These are phyloP conservation scores for Claviceps sp. DNA, from an alignment of 2,329 filamentous ascomycete species.

Conservation along the genomic window DNA sequence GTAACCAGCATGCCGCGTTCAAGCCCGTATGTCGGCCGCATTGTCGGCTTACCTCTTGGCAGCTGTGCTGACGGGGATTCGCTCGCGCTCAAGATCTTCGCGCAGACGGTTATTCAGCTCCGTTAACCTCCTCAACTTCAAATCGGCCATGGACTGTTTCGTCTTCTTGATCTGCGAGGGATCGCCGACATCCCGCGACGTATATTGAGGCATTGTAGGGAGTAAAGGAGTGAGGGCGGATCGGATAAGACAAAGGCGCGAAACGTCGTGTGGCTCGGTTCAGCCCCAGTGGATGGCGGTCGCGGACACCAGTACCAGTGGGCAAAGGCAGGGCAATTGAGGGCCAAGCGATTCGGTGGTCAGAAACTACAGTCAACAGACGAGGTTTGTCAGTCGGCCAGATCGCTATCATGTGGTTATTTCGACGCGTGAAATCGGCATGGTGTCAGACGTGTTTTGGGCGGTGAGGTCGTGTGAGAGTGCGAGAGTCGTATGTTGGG, in stretches of 20 bases:
- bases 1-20: not conserved
- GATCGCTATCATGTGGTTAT: not conserved
- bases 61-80: slow-evolving; percentile 91
- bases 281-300: not conserved
- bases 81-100: slow-evolving; percentile 88
- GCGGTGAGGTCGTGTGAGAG: too few relatives aligned
- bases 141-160: slow-evolving; percentile 98
- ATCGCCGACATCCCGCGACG: slow-evolving; percentile 53
- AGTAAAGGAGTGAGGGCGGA: slow-evolving; percentile 4
- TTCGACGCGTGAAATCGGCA: not conserved
- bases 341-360: not conserved
- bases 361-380: not conserved
- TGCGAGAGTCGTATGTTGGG: not conserved
- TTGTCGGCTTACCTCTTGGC: slow-evolving; percentile 55
- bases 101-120: slow-evolving; percentile 93
- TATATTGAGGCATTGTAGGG: slow-evolving; percentile 50
- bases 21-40: not conserved
- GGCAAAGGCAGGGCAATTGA: not conserved
- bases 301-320: not conserved
- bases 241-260: not conserved
- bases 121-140: slow-evolving; percentile 90
- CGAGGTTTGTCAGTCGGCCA: not conserved
- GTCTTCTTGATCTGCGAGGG: slow-evolving; percentile 69
- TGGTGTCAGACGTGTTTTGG: too few relatives aligned
- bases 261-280: not conserved